Base-by-base conservation (phyloP, 2,329 filamentous ascomycete genomes). In the Penicillium crustosum region DNA sequence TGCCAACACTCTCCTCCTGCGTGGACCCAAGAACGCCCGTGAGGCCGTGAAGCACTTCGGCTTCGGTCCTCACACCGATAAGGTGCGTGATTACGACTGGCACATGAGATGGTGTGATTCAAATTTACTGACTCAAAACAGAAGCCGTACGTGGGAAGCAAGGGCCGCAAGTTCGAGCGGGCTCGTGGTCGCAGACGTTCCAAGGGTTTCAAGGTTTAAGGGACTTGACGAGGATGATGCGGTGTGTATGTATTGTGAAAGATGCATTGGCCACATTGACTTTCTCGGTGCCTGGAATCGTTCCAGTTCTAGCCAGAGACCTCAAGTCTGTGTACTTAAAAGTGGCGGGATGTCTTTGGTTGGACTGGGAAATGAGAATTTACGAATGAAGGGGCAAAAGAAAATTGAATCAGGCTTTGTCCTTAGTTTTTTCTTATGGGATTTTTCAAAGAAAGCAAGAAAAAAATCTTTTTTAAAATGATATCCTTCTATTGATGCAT, bases 21-120 rank as follows among this genome's bases (percentile, higher is more conserved):
- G 94, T 80, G 94, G 94, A 67, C 93, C 94, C 81, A 99, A 97
- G 91, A 97, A 97, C 83, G 81, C 91, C 73, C 89, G 94, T 78
- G 94, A 99, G 88, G 91, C 94, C 65, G 84, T 97, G 81, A 97
- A 96, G 90, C 95, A 99, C 85, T 99, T 99, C 78, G 94, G 95
- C 78, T 90, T 99, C 73, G 95, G 94, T 70, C 94, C 94, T 68
- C 94, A 99, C 88, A 93, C 88, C 81, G 84, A 96, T 89, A 99
- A 97, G 90, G 90, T 91, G 79, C 69, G 83, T 76, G 61, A 29
- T 41, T 51, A 4, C 23, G 27, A 19, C 9, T 23, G 47, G 17
- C 15, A n/a, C 25, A 23, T n/a, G 8, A 39, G 3, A n/a, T 7
- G 3, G 2, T 29, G 9, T 27, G 12, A 21, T 17, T 19, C 23